A percentile compares a stretch with the other conserved stretches of the same genome.
phyloP scores from a whole-genome alignment of 192 early-diverging fungal genomes.

The Rhizophlyctis rosea region DNA sequence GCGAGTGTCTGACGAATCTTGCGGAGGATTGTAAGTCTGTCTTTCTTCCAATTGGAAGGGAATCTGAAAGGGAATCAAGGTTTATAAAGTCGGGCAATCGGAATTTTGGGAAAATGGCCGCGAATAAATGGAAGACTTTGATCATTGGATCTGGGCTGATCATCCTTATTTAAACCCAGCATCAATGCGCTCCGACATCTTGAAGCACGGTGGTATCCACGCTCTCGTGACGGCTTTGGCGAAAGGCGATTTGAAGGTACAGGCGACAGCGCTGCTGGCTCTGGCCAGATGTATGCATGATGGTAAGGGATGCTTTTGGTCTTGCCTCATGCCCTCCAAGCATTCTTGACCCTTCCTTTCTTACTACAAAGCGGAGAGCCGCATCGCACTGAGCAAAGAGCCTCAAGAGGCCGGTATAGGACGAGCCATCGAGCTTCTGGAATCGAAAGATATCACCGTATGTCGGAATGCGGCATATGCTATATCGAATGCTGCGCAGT shows the following conservation, averaged over 20 bases:
- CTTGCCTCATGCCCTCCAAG: slow-evolving; percentile 1
- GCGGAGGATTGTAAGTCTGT: slow-evolving; percentile 49
- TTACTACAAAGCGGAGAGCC: slow-evolving; percentile 28
- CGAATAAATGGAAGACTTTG: too few species aligned
- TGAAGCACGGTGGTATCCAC: slow-evolving; percentile 29
- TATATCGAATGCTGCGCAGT: slow-evolving; percentile 42
- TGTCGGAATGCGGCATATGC: slow-evolving; percentile 53
- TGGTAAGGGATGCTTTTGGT: slow-evolving; percentile 10
- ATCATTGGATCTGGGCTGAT: too few species aligned
- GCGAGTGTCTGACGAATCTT: slow-evolving; percentile 49
- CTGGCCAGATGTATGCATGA: slow-evolving; percentile 33
- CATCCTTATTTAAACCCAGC: slow-evolving; percentile 7
- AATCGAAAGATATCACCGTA: slow-evolving; percentile 41
- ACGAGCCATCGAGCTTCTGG: slow-evolving; percentile 39
- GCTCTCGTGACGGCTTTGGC: slow-evolving; percentile 23
- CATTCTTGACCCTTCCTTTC: neutral
- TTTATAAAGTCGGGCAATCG: slow-evolving; percentile 12
- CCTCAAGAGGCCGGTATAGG: slow-evolving; percentile 25
- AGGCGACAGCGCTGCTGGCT: slow-evolving; percentile 23
- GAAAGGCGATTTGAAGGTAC: slow-evolving; percentile 25
- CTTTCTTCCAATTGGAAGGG: neutral
- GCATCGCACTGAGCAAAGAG: slow-evolving; percentile 33
- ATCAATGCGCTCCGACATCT: slow-evolving; percentile 25
- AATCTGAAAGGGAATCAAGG: neutral
- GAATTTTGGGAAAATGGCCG: slow-evolving; percentile 7